Conservation (phyloP, 2,329 filamentous ascomycete genomes). For the Aspergillus sp. region DNA sequence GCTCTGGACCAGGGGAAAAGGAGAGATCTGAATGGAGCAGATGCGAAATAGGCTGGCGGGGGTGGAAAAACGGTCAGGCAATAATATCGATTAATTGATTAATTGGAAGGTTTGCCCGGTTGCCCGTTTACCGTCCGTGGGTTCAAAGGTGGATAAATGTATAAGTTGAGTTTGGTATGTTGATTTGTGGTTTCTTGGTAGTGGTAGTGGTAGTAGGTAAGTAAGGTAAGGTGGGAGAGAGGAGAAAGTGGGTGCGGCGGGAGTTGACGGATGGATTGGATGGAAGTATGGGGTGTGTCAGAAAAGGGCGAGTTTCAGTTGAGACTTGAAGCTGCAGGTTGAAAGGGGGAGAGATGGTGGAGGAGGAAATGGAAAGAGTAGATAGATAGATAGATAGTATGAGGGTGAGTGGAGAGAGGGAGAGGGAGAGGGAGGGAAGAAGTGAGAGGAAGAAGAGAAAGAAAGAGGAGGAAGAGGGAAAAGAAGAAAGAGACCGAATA, state of each 20-base stretch:
- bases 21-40: conserved; percentile 4
- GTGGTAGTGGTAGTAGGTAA: background rate
- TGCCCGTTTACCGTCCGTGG: too few species aligned
- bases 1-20: background rate
- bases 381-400: too few species aligned
- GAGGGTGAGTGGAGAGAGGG: too few species aligned
- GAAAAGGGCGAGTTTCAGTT: background rate
- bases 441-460: too few species aligned
- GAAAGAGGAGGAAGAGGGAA: too few species aligned
- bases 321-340: background rate
- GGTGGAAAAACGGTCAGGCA: background rate
- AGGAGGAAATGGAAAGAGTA: too few species aligned
- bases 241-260: background rate
- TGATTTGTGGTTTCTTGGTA: background rate
- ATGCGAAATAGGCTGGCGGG: conserved; percentile 4
- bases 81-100: background rate
- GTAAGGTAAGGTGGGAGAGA: too few species aligned
- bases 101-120: too few species aligned
- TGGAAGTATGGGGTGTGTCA: background rate
- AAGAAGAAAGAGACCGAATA: too few species aligned
- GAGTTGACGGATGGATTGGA: background rate
- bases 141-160: too few species aligned
- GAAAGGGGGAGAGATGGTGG: background rate
- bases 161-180: background rate
- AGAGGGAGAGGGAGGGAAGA: too few species aligned